Base-by-base conservation (phyloP, 139 green algal genomes). In the Zygnema circumcarinatum region DNA sequence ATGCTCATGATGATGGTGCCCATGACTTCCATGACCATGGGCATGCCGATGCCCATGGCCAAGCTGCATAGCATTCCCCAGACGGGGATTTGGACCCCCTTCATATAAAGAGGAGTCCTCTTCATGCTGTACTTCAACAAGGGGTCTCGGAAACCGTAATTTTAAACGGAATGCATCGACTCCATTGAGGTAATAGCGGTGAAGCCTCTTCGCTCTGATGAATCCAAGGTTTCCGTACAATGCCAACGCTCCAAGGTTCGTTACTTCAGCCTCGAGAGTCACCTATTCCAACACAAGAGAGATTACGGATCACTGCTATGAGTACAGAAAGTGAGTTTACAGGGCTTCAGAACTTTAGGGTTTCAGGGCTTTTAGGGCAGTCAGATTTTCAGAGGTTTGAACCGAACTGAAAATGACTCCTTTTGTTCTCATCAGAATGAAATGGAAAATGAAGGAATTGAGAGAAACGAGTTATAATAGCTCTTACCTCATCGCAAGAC, bases 201-300 rank as follows among this genome's bases (percentile, higher is more conserved):
- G 90, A 33, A 99, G 92, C 0, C 95, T 92, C 92, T 99, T 99
- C 88, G 98, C 97, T 0, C 96, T 88, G n/a, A 99, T 93, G 81
- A 99, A 99, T n/a, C 97, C 97, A 39, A 99, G 93, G 29, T 93
- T 93, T 56, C 95, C 82, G 93, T 99, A 99, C 78, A 99, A 93
- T 2, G 91, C 88, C 16, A 99, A 91, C 25, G 97, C 97, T 2
- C 94, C 97, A 1, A 39, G 86, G 92, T 99, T 99, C 67, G 91
- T 95, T 29, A 96, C 95, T 94, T 99, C 97, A 0, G 96, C 97
- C 92, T 99, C 97, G 74, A 99, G 90, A 2, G 95, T 93, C 69
- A 99, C 94, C 94, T 98, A 95, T 62, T 32, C 16, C 7, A 52
- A 41, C 7, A 39, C 69, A 78, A 39, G 29, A 81, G 73, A 81